phyloP scores from a whole-genome alignment of 2,329 filamentous ascomycete species.

The Helotiales sp. region DNA sequence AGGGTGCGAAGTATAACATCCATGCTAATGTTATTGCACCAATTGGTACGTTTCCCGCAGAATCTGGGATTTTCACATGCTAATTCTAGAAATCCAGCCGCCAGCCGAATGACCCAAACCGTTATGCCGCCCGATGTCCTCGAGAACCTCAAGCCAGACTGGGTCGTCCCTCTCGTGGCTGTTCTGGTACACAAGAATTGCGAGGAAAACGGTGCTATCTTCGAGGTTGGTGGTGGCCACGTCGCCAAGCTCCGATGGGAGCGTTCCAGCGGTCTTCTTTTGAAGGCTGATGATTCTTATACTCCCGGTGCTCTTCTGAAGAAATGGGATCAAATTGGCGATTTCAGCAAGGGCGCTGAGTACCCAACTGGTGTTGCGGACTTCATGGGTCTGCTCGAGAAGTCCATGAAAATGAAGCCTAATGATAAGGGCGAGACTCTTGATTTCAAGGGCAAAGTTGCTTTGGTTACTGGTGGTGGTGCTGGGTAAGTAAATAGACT shows the following conservation, averaged over 20 bases:
- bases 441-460: constrained; percentile 84
- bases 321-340: constrained; percentile 86
- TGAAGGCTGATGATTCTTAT: constrained; percentile 86
- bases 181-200: constrained; percentile 85
- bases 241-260: constrained; percentile 95
- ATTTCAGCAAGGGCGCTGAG: constrained; percentile 78
- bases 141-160: constrained; percentile 78
- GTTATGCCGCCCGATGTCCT: constrained; percentile 95
- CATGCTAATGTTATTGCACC: constrained; percentile 93
- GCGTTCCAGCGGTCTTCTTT: constrained; percentile 83
- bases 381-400: constrained; percentile 84
- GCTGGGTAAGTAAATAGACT: constrained; percentile 61
- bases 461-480: constrained; percentile 85
- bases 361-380: constrained; percentile 86
- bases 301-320: constrained; percentile 86
- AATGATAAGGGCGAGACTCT: constrained; percentile 75
- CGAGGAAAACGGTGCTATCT: constrained; percentile 84
- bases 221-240: constrained; percentile 91
- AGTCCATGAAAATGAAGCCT: constrained; percentile 76
- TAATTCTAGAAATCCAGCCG: constrained; percentile 59
- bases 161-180: constrained; percentile 92
- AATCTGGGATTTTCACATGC: not conserved
- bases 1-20: constrained; percentile 98
- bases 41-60: constrained; percentile 53
- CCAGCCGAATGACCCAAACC: constrained; percentile 93